Evolutionary conservation across 2,329 filamentous ascomycete species (phyloP).

Genomic region (Fusarium oligoseptatum): DNA sequence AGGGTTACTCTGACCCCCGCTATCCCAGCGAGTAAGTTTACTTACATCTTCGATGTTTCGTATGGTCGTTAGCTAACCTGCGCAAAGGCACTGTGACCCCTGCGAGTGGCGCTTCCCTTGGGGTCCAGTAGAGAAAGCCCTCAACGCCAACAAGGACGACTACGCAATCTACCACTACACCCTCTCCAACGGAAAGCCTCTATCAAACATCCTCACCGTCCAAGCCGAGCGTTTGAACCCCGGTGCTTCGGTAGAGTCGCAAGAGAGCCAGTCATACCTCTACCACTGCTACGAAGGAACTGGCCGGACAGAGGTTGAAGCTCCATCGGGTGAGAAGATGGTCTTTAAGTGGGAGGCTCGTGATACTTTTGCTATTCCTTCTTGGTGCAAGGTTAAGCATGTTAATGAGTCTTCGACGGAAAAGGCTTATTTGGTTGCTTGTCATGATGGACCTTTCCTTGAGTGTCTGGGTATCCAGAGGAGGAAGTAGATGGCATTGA

Average conservation of each 20-base stretch:
- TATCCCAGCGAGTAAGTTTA: constrained; percentile 60
- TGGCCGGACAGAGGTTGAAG: constrained; percentile 58
- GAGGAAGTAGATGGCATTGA: neutral
- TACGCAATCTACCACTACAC: constrained; percentile 55
- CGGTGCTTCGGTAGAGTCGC: constrained; percentile 50
- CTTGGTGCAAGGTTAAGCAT: constrained; percentile 65
- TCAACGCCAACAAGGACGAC: constrained; percentile 51
- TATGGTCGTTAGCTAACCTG: no score
- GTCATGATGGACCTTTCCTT: constrained; percentile 52
- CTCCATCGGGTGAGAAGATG: constrained; percentile 47
- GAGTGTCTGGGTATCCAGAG: constrained; percentile 34
- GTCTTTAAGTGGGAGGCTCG: constrained; percentile 59
- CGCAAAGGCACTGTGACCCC: constrained; percentile 49
- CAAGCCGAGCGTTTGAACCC: constrained; percentile 62
- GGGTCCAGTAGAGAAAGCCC: constrained; percentile 54
- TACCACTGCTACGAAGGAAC: constrained; percentile 66
- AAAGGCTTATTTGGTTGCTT: constrained; percentile 51
- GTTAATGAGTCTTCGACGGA: constrained; percentile 49
- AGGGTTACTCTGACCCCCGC: constrained; percentile 61
- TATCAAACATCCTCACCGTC: constrained; percentile 62
- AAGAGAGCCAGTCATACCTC: constrained; percentile 64
- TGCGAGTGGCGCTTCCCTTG: constrained; percentile 60
- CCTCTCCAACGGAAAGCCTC: constrained; percentile 43
- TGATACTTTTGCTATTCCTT: constrained; percentile 67
- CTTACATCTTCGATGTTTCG: no score